Conservation (phyloP, 805 yeast species). For the Ogataea corticis region DNA sequence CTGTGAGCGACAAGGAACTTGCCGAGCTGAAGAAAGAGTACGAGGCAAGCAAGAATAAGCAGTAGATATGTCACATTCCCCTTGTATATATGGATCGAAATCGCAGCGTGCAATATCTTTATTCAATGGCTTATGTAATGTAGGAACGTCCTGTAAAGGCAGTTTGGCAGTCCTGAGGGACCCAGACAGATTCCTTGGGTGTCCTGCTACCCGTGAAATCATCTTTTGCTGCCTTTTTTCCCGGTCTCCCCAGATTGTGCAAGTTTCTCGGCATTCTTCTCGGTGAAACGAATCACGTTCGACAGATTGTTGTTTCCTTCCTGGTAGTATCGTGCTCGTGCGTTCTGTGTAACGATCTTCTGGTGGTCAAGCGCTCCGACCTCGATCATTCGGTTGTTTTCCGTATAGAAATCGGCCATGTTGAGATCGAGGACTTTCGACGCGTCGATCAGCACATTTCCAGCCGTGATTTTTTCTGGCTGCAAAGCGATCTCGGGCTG, state of each 20-base stretch:
- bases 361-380: slow-evolving; percentile 35
- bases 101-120: too few species aligned
- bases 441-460: slow-evolving; percentile 13
- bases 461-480: slow-evolving; percentile 6
- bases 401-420: slow-evolving; percentile 39
- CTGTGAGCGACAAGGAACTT: slow-evolving; percentile 77
- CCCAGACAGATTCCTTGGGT: too few species aligned
- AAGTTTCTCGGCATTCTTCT: slow-evolving; percentile 27
- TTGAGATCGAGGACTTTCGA: slow-evolving; percentile 36
- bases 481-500: slow-evolving; percentile 6
- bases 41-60: slow-evolving; percentile 43
- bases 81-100: slow-evolving; percentile 8
- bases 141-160: too few species aligned
- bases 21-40: slow-evolving; percentile 71
- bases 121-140: too few species aligned
- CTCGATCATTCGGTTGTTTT: slow-evolving; percentile 32
- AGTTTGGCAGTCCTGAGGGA: too few species aligned
- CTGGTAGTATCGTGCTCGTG: slow-evolving; percentile 28
- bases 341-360: slow-evolving; percentile 17
- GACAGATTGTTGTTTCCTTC: slow-evolving; percentile 36
- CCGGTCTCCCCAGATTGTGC: slow-evolving; percentile 21
- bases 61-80: background rate
- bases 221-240: too few species aligned
- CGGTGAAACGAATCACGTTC: slow-evolving; percentile 32
- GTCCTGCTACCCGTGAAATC: too few species aligned